Percentiles rank a stretch among this genome's conserved stretches.
Evolutionary conservation across 768 basidiomycete genomes (phyloP).

Genomic region (Myochromella boudieri): DNA sequence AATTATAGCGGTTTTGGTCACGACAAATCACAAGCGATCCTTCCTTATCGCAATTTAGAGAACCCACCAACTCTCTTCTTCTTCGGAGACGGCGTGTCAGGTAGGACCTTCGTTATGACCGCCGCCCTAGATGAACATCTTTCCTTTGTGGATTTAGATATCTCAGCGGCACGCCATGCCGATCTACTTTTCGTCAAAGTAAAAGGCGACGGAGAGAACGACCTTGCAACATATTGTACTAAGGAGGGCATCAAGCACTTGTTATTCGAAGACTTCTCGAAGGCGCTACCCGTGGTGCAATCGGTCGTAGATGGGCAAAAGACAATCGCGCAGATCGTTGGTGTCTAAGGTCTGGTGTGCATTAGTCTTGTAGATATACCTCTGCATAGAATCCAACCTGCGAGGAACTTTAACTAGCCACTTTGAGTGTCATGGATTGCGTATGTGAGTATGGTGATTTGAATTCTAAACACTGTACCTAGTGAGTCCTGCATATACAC

Average conservation of each 20-base stretch:
- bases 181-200: constrained; percentile 94
- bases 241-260: constrained; percentile 78
- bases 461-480: too few species aligned
- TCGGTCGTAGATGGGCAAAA: constrained; percentile 72
- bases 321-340: constrained; percentile 51
- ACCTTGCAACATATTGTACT: constrained; percentile 81
- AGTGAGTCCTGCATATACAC: too few species aligned
- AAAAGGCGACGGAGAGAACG: constrained; percentile 77
- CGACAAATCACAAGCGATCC: constrained; percentile 93
- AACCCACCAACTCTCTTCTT: constrained; percentile 86
- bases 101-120: constrained; percentile 32
- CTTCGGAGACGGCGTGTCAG: constrained; percentile 97
- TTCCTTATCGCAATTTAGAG: constrained; percentile 77
- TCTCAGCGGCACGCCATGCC: constrained; percentile 90
- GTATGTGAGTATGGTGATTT: too few species aligned
- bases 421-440: too few species aligned
- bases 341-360: too few species aligned
- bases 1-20: constrained; percentile 85
- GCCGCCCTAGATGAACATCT: background rate
- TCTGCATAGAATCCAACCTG: too few species aligned
- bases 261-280: constrained; percentile 70
- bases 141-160: constrained; percentile 47
- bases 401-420: too few species aligned
- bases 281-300: constrained; percentile 59
- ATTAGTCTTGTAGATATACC: too few species aligned